Evolutionary conservation across 23 red algal genomes (phyloP).

Genomic region (Gracilariopsis chorda): DNA sequence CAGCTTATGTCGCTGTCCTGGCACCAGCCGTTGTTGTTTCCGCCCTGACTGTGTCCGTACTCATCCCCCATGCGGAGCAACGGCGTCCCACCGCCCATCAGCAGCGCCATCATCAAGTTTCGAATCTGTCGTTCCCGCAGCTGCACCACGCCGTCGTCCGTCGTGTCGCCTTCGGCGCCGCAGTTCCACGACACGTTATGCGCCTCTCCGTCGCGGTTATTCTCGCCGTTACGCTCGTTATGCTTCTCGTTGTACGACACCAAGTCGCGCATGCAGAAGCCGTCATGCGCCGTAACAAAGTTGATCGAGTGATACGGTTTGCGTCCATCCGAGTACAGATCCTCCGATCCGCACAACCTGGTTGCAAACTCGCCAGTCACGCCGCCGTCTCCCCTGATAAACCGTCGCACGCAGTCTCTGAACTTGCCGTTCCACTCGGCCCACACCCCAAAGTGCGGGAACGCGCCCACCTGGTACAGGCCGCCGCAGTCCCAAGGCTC

Average conservation of each 20-base stretch:
- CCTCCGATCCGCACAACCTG: constrained; percentile 84
- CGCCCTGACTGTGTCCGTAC: constrained; percentile 83
- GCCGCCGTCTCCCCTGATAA: constrained; percentile 81
- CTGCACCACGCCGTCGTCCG: constrained; percentile 9
- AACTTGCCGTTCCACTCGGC: constrained; percentile 99
- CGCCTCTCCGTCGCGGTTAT: constrained; percentile 83
- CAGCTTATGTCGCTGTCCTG: constrained; percentile 73
- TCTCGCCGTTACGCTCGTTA: constrained; percentile 93
- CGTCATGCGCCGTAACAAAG: constrained; percentile 98
- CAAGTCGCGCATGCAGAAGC: constrained; percentile 90
- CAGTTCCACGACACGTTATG: constrained; percentile 98
- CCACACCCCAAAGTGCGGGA: constrained; percentile 95
- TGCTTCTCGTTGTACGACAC: constrained; percentile 94
- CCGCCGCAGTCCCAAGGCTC: constrained; percentile 96
- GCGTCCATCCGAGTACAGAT: constrained; percentile 78
- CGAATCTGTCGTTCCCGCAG: constrained; percentile 56
- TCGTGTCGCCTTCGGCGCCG: constrained; percentile 87
- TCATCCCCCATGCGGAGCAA: constrained; percentile 99
- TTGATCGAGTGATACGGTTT: constrained; percentile 95
- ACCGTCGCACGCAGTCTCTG: constrained; percentile 86
- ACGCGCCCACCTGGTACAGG: constrained; percentile 92
- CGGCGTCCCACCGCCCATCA: constrained; percentile 88
- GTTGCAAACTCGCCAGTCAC: constrained; percentile 87
- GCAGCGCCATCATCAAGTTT: constrained; percentile 80
- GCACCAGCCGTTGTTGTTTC: constrained; percentile 99